phyloP scores from a whole-genome alignment of 139 green algal species.

The Coelastrella sp. region DNA sequence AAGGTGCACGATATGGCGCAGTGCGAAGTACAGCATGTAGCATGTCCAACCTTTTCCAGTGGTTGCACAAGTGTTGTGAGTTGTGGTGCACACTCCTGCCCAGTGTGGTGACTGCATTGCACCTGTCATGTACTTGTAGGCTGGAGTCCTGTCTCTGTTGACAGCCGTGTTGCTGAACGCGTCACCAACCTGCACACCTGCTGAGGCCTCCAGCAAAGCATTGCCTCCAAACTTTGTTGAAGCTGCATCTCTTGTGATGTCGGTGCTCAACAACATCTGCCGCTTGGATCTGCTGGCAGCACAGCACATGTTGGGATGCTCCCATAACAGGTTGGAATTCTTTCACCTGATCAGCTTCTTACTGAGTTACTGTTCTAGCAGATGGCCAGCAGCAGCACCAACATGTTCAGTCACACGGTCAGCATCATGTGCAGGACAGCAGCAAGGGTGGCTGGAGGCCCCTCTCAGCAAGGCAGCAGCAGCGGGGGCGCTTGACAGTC shows the following conservation, averaged over 20 bases:
- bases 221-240: constrained; percentile 72
- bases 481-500: too few relatives aligned
- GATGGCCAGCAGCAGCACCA: constrained; percentile 46
- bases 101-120: too few relatives aligned
- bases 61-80: too few relatives aligned
- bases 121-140: constrained; percentile 44
- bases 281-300: constrained; percentile 62
- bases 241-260: constrained; percentile 57
- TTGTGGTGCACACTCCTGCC: too few relatives aligned
- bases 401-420: background rate
- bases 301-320: constrained; percentile 60
- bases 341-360: constrained; percentile 66
- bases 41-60: too few relatives aligned
- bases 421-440: background rate
- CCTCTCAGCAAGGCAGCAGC: background rate
- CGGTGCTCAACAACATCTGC: constrained; percentile 62
- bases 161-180: constrained; percentile 75
- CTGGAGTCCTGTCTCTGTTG: constrained; percentile 73
- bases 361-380: constrained; percentile 65
- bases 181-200: constrained; percentile 58
- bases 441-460: background rate
- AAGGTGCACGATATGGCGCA: too few relatives aligned
- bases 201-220: constrained; percentile 49
- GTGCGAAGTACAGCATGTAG: too few relatives aligned
- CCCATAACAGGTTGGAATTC: constrained; percentile 65